Evolutionary conservation across 2,329 filamentous ascomycete genomes (phyloP).

Genomic region (Fusarium sulawesiense): DNA sequence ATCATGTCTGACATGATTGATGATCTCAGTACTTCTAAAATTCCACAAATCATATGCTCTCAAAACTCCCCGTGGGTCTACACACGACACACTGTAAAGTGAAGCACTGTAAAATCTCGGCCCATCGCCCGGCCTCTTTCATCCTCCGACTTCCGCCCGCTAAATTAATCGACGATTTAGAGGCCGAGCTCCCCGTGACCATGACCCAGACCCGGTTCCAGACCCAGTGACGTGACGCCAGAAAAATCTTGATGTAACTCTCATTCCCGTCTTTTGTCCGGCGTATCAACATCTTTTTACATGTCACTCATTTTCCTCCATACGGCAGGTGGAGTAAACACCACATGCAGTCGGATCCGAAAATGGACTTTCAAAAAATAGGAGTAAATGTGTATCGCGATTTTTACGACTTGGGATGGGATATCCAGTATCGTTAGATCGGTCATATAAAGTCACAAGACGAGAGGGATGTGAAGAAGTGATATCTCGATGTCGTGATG

Average conservation of each 20-base stretch:
- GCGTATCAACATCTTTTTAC: conserved; percentile 11
- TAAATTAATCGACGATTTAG: conserved; percentile 7
- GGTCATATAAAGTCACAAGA: not conserved
- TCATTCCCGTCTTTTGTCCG: conserved; percentile 19
- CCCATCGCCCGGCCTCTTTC: conserved; percentile 23
- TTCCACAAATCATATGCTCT: not conserved
- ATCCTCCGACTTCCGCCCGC: conserved; percentile 36
- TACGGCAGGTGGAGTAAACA: conserved; percentile 1
- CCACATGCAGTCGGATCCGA: not conserved
- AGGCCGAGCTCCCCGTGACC: conserved; percentile 38
- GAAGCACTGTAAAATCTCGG: conserved; percentile 2
- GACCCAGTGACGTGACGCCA: conserved; percentile 16
- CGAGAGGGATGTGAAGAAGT: not conserved
- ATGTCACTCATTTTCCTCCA: conserved; percentile 11
- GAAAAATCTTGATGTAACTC: conserved; percentile 12
- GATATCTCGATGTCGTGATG: not conserved
- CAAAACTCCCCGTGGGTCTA: conserved; percentile 17
- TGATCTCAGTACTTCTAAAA: not conserved
- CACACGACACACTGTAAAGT: not conserved
- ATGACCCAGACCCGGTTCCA: not conserved
- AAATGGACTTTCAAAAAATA: not conserved
- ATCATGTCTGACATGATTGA: not conserved
- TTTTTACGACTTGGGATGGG: not conserved
- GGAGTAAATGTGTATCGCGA: not conserved
- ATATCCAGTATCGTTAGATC: not conserved